phyloP scores from a whole-genome alignment of 331 rosid species.

The Prunus yedoensis region DNA sequence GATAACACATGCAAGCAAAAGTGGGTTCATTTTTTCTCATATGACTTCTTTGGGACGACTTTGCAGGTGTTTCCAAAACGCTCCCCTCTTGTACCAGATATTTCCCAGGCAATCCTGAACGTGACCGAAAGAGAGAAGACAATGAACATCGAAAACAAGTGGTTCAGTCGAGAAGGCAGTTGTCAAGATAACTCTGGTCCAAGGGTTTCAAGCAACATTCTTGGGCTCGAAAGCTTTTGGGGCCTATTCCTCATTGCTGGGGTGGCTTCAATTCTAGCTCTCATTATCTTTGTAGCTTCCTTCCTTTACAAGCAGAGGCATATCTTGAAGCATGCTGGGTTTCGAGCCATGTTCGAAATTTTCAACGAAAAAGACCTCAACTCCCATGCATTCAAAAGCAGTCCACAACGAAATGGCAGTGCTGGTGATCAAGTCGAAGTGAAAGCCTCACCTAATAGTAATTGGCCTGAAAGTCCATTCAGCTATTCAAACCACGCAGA shows the following conservation, averaged over 20 bases:
- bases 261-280: conserved; percentile 33
- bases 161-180: conserved; percentile 27
- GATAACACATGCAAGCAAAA: background rate
- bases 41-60: conserved; percentile 2
- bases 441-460: background rate
- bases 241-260: conserved; percentile 53
- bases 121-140: conserved; percentile 48
- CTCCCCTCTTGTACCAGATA: conserved; percentile 47
- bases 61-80: conserved; percentile 49
- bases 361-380: conserved; percentile 25
- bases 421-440: background rate
- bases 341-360: conserved; percentile 19
- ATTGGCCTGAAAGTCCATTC: conserved; percentile 7
- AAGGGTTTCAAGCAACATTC: conserved; percentile 27
- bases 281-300: conserved; percentile 22
- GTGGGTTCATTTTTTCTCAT: no score
- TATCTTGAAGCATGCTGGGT: conserved; percentile 6
- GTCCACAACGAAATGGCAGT: background rate
- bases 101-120: conserved; percentile 48
- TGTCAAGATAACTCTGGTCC: conserved; percentile 32
- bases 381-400: conserved; percentile 11
- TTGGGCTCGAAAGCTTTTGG: conserved; percentile 60
- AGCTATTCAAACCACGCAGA: background rate
- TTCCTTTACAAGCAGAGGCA: conserved; percentile 37
- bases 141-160: conserved; percentile 35